These are phyloP conservation scores for Bullera alba DNA, from an alignment of 768 basidiomycete genomes.

Conservation along the genomic window DNA sequence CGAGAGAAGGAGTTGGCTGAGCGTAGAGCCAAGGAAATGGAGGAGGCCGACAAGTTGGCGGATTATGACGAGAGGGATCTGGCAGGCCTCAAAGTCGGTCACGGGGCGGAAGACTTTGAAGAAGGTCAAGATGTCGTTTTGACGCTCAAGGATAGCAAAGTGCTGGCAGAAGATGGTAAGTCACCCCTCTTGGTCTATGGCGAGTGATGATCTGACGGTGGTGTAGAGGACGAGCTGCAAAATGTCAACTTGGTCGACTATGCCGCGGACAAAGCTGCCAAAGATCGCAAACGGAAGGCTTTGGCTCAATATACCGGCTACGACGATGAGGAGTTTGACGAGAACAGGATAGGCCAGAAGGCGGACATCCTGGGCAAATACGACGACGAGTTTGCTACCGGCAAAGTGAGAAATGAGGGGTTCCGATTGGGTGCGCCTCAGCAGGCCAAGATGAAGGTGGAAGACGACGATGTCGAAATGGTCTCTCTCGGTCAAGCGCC, in stretches of 20 bases:
- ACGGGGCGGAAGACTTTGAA: constrained; percentile 83
- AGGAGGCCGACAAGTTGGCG: constrained; percentile 71
- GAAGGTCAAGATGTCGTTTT: constrained; percentile 94
- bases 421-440: constrained; percentile 68
- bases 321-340: constrained; percentile 91
- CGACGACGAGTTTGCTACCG: constrained; percentile 77
- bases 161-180: constrained; percentile 88
- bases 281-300: constrained; percentile 74
- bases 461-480: constrained; percentile 53
- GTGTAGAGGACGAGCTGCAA: constrained; percentile 89
- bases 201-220: neutral
- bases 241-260: constrained; percentile 91
- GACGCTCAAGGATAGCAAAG: constrained; percentile 90
- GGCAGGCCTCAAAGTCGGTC: constrained; percentile 87
- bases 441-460: constrained; percentile 47
- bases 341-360: constrained; percentile 58
- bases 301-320: constrained; percentile 87
- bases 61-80: constrained; percentile 76
- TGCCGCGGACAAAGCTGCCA: constrained; percentile 51
- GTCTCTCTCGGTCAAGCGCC: constrained; percentile 56
- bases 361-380: constrained; percentile 82
- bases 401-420: constrained; percentile 57
- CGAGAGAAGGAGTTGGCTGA: constrained; percentile 78
- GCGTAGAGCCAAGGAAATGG: constrained; percentile 73
- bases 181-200: constrained; percentile 5